Base-by-base conservation (phyloP, 352 stramenopile genomes). In the Aphanomyces euteiches region DNA sequence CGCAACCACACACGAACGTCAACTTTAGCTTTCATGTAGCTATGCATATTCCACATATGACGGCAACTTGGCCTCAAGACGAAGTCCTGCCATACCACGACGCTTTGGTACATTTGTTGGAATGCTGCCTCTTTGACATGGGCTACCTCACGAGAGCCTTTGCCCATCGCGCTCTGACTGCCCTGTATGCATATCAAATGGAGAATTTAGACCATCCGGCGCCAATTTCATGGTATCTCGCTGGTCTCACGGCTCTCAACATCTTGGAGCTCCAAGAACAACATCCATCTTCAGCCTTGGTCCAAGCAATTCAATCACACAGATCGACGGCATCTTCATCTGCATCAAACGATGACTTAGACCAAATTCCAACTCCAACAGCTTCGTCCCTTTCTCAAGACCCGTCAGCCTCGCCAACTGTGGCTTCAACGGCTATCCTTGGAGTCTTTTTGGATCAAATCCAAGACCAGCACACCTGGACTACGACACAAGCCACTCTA, bases 11-110 rank as follows among this genome's bases (percentile, higher is more conserved):
- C 54, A 12, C 17, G 6, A n/a, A 37, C 19, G 54, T 40, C 17
- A 61, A 61, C 54, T 19, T 45, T 17, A 40, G 54, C 34, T 61
- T 61, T 37, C 54, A 61, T 37, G n/a, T 61, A 19, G 28, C 54
- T 12, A 28, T 19, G 5, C 54, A 61, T 19, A 41, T 61, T n/a
- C 54, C 54, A 8, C 7, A 40, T 37, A 61, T 61, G 54, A 61
- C 54, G 17, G 36, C 19, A 6, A 45, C n/a, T 13, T 61, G 54
- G 54, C 17, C 7, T 40, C 54, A 28, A 7, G 19, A 61, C 19
- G 28, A 43, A 28, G 54, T 61, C 17, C 21, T 61, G n/a, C 54
- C 54, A 37, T 39, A 43, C 5, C 28, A 61, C 5, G 54, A 61
- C 34, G n/a, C 54, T 37, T 7, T 61, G 17, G 54, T 61, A 12